Percentiles rank a stretch among this genome's conserved stretches.
These are phyloP conservation scores for Pholiota molesta DNA, from an alignment of 768 basidiomycete genomes.

Conservation along the genomic window DNA sequence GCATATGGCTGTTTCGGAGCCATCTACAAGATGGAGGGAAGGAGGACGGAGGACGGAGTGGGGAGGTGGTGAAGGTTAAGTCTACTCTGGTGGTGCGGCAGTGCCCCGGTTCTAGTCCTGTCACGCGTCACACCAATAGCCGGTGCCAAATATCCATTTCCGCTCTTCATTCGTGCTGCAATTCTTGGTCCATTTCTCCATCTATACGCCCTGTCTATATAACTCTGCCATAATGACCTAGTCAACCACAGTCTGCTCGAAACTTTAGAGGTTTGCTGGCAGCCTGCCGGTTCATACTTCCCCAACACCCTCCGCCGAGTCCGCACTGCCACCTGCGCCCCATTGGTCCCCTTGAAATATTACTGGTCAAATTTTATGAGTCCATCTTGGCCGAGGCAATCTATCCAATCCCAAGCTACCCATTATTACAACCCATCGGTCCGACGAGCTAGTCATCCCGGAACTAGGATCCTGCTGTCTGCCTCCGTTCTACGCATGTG, in stretches of 20 bases:
- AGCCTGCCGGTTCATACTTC: too few relatives aligned
- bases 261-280: too few relatives aligned
- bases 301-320: too few relatives aligned
- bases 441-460: neutral
- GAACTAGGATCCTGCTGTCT: neutral
- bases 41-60: conserved; percentile 16
- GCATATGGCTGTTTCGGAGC: conserved; percentile 67
- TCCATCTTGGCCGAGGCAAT: neutral
- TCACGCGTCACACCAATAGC: conserved; percentile 20
- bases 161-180: neutral
- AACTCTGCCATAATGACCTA: too few relatives aligned
- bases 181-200: too few relatives aligned
- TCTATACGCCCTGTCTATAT: too few relatives aligned
- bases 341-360: too few relatives aligned
- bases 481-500: neutral
- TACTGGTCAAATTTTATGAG: too few relatives aligned
- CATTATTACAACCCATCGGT: neutral
- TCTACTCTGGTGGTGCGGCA: conserved; percentile 15
- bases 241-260: too few relatives aligned
- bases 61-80: conserved; percentile 20
- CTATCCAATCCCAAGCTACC: neutral
- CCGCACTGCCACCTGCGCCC: too few relatives aligned
- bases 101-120: conserved; percentile 21
- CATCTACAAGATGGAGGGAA: conserved; percentile 45
- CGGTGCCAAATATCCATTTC: neutral